phyloP scores from a whole-genome alignment of 345 rosid genomes.

The Cochlearia excelsa region DNA sequence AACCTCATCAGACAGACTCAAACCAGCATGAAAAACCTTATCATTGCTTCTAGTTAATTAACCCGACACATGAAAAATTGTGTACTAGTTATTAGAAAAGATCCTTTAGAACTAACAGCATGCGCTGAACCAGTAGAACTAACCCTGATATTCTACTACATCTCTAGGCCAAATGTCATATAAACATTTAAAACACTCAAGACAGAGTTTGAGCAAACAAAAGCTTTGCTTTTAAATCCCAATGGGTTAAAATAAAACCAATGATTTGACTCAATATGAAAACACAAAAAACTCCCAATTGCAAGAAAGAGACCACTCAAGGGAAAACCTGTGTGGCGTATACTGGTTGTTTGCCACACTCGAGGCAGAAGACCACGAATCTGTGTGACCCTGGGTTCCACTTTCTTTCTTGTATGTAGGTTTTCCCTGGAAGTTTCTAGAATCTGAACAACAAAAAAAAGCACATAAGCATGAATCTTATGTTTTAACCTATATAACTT shows the following conservation, averaged over 20 bases:
- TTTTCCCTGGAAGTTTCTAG: conserved; percentile 55
- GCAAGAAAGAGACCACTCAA: conserved; percentile 10
- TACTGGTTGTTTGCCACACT: conserved; percentile 39
- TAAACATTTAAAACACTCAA: not conserved
- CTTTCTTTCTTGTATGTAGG: conserved; percentile 70
- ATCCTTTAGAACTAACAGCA: not conserved
- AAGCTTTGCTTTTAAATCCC: not conserved
- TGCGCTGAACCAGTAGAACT: not conserved
- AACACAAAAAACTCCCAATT: not conserved
- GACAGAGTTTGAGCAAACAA: not conserved
- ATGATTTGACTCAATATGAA: not conserved
- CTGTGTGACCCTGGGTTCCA: conserved; percentile 55
- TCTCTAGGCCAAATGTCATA: not conserved
- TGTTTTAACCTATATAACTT: conserved; percentile 2
- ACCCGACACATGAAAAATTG: not conserved
- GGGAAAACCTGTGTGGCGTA: conserved; percentile 51
- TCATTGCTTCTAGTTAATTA: conserved; percentile 7
- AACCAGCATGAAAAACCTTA: conserved; percentile 1
- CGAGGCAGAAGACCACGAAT: conserved; percentile 53
- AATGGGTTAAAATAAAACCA: not conserved
- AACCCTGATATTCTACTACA: not conserved
- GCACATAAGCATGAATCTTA: conserved; percentile 32
- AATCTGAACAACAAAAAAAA: conserved; percentile 45
- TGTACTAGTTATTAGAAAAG: not conserved
- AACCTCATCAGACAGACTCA: conserved; percentile 4